Base-by-base conservation (phyloP, 1,139 yeast genomes). In the Candida sanyaensis region DNA sequence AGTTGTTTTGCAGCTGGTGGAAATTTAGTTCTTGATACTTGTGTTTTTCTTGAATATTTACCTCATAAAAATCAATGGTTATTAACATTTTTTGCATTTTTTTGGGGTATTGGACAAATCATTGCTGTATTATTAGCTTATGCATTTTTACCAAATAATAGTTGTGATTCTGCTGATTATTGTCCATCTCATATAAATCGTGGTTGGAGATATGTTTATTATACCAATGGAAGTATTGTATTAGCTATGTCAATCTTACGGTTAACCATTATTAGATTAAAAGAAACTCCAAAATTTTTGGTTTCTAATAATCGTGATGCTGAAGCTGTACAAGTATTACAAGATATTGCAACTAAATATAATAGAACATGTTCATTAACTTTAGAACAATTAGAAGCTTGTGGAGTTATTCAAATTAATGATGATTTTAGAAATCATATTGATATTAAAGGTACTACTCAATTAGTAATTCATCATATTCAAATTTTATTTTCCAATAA, bases 21-120 rank as follows among this genome's bases (percentile, higher is more conserved):
- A 50, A 83, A 83, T 56, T 66, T 82, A 49, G 85, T 81, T 1
- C 66, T 82, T 38, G 88, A 83, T 61, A 80, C 83, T 21, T 74
- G 85, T 44, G 79, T 81, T 4, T 80, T 82, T 54, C 64, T 83
- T 48, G 87, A 83, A 57, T 81, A 73, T 53, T 63, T 82, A 48
- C 87, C 88, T 1, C 66, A 69, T 40, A 75, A 74, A 45, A 65
- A 74, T 54, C 83, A 80, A 55, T 80, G 77, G 73, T 52, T 65
- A 44, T 59, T 61, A 12, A 66, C 73, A 1, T 63, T 69, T 42
- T 68, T 69, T 53, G 74, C 74, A 5, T 64, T 65, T 39, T 68
- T 64, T 51, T 69, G 75, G 74, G 67, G 73, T 9, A 55, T 69
- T 34, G 74, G 74, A 29, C 73, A 68, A 50, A 62, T 66, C 33